Evolutionary conservation across 768 basidiomycete genomes (phyloP).

Genomic region (Pleurotus tuoliensis): DNA sequence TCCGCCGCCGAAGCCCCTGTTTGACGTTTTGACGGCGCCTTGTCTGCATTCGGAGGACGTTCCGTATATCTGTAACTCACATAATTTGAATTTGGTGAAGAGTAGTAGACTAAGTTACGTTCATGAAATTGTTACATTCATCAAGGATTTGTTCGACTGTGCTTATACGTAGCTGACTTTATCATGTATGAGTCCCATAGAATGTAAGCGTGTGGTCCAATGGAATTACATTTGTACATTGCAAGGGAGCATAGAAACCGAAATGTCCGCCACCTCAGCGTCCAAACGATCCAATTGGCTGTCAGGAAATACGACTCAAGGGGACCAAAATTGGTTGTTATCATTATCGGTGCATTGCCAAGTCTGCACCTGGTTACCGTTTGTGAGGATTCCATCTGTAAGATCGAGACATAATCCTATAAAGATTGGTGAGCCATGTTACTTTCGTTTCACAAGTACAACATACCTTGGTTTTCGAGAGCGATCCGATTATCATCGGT

Average conservation of each 20-base stretch:
- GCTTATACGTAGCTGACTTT: no score
- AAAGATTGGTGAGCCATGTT: background rate
- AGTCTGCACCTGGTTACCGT: slow-evolving; percentile 3
- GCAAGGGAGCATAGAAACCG: no score
- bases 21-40: background rate
- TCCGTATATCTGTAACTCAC: background rate
- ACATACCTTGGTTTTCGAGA: slow-evolving; percentile 3
- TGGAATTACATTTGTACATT: no score
- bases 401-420: slow-evolving; percentile 2
- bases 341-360: slow-evolving; percentile 7
- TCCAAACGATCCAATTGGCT: no score
- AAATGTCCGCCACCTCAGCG: no score
- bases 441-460: background rate
- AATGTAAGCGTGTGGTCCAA: background rate
- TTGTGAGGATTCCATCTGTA: background rate
- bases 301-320: background rate
- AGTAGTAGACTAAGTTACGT: background rate
- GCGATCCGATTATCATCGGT: slow-evolving; percentile 6
- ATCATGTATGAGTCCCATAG: no score
- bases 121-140: background rate
- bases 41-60: background rate
- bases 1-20: background rate
- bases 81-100: background rate
- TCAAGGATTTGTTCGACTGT: no score
- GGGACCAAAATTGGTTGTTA: background rate